Evolutionary conservation across 257 asterid genomes (phyloP).

Genomic region (Nicotiana tabacum): DNA sequence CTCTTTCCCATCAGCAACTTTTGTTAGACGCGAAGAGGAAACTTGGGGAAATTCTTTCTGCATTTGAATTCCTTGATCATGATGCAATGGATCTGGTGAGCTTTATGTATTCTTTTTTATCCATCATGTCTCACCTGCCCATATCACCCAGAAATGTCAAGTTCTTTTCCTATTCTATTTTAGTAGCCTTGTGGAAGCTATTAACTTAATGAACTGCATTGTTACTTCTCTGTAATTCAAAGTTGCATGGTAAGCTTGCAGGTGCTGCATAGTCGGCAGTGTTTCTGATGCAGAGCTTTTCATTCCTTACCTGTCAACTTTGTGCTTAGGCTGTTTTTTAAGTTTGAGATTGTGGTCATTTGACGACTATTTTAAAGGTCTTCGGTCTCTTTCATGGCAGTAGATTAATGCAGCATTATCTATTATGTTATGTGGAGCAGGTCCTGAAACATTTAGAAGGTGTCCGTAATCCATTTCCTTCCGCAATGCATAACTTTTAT

Average conservation of each 20-base stretch:
- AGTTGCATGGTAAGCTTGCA: neutral
- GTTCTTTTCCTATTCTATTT: slow-evolving; percentile 1
- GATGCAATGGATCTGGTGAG: slow-evolving; percentile 89
- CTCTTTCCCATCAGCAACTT: slow-evolving; percentile 52
- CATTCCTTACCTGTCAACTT: neutral
- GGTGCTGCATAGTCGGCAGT: neutral
- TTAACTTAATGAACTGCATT: neutral
- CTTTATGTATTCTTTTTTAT: slow-evolving; percentile 4
- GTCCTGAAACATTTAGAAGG: slow-evolving; percentile 88
- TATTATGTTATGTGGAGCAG: slow-evolving; percentile 38
- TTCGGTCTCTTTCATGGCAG: neutral
- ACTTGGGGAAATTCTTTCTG: slow-evolving; percentile 97
- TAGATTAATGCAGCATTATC: neutral
- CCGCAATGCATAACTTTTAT: slow-evolving; percentile 75
- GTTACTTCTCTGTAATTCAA: neutral
- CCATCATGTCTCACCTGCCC: slow-evolving; percentile 1
- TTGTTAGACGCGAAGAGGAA: slow-evolving; percentile 74
- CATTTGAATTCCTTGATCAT: slow-evolving; percentile 87
- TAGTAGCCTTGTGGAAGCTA: neutral
- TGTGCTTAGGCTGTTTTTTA: neutral
- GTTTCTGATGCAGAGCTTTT: neutral
- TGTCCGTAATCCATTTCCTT: slow-evolving; percentile 90
- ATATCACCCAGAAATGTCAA: neutral
- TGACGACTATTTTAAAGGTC: neutral
- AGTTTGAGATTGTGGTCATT: neutral